Percentiles rank a stretch among this genome's conserved stretches.
Conservation (phyloP, 306 rosid species). For the Vachellia collinsii region DNA sequence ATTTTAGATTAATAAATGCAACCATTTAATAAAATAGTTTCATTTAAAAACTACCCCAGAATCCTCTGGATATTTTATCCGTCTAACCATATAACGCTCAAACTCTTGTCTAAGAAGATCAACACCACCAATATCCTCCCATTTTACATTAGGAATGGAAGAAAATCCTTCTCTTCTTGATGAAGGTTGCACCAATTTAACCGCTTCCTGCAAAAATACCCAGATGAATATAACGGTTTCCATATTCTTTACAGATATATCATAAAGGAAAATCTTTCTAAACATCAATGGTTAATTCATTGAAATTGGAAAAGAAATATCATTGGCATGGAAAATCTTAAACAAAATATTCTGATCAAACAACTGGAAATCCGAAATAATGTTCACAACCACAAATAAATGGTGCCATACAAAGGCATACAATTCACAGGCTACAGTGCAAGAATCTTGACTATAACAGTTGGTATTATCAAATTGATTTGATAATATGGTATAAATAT, state of each 20-base stretch:
- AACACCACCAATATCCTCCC: slow-evolving; percentile 96
- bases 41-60: slow-evolving; percentile 56
- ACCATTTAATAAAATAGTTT: not conserved
- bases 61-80: slow-evolving; percentile 65
- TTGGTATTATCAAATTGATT: too few relatives aligned
- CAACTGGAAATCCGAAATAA: too few relatives aligned
- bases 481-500: too few relatives aligned
- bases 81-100: slow-evolving; percentile 61
- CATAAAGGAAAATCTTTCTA: not conserved
- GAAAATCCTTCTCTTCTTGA: slow-evolving; percentile 93
- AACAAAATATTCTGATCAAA: too few relatives aligned
- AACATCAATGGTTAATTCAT: not conserved
- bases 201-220: slow-evolving; percentile 67
- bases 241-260: not conserved
- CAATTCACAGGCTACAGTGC: too few relatives aligned
- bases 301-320: not conserved
- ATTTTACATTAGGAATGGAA: slow-evolving; percentile 73
- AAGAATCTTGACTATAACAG: too few relatives aligned
- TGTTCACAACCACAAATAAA: not conserved
- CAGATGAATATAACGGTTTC: slow-evolving; percentile 18
- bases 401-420: not conserved
- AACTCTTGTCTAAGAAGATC: slow-evolving; percentile 68
- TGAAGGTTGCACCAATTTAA: slow-evolving; percentile 80
- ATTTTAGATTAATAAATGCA: too few relatives aligned
- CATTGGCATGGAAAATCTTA: not conserved